These are phyloP conservation scores for Aspergillus hortae DNA, from an alignment of 2,329 filamentous ascomycete species.

Conservation along the genomic window DNA sequence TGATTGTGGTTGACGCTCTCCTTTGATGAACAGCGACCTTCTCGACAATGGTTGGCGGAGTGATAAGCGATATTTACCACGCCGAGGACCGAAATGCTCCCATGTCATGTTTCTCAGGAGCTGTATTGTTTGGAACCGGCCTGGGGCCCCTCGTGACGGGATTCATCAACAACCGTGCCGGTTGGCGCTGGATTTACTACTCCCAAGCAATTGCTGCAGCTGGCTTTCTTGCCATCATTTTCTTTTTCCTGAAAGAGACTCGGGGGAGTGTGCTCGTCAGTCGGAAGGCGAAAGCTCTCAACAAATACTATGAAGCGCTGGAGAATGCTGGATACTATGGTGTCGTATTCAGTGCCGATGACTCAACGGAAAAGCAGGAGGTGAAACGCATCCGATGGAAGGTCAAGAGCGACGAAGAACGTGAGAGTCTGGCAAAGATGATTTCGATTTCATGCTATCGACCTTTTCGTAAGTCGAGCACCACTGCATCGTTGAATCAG, in stretches of 20 bases:
- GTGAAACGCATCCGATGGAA: constrained; percentile 66
- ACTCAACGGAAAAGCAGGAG: constrained; percentile 20
- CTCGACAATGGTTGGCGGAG: constrained; percentile 80
- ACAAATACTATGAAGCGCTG: constrained; percentile 70
- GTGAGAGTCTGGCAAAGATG: constrained; percentile 62
- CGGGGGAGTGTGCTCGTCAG: constrained; percentile 72
- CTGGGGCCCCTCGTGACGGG: constrained; percentile 67
- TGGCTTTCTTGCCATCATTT: constrained; percentile 58
- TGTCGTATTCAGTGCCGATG: constrained; percentile 42
- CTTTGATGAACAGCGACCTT: constrained; percentile 48
- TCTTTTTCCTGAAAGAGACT: constrained; percentile 71
- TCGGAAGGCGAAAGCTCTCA: constrained; percentile 66
- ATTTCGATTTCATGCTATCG: constrained; percentile 67
- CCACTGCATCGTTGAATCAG: constrained; percentile 5
- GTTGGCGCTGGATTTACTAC: constrained; percentile 84
- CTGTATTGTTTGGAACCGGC: constrained; percentile 71
- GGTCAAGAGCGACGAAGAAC: constrained; percentile 70
- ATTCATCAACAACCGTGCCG: constrained; percentile 61
- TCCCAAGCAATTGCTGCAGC: constrained; percentile 68
- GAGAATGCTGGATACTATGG: constrained; percentile 60
- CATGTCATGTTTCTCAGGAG: constrained; percentile 78
- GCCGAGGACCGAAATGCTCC: constrained; percentile 73
- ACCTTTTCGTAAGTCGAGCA: constrained; percentile 57
- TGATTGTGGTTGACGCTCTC: background rate
- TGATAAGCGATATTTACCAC: constrained; percentile 77